Conservation (phyloP, 2,329 filamentous ascomycete species). For the Laburnicola sp. region DNA sequence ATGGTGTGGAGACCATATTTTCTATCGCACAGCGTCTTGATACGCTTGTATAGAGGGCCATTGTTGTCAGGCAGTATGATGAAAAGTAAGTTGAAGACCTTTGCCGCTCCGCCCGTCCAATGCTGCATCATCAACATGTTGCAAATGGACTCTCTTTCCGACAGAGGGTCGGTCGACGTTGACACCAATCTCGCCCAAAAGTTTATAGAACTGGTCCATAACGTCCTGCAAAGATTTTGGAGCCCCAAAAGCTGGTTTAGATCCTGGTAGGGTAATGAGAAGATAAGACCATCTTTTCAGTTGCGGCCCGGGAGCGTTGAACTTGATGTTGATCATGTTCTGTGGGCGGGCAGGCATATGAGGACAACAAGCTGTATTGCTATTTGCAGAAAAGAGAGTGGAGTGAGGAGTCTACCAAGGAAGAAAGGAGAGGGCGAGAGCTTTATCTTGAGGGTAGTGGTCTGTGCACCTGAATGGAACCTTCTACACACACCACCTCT, state of each 20-base stretch:
- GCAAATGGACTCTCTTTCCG: constrained; percentile 9
- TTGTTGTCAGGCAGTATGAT: constrained; percentile 24
- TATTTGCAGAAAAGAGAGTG: too few species aligned
- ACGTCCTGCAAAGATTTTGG: neutral
- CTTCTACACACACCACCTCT: too few species aligned
- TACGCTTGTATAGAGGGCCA: constrained; percentile 24
- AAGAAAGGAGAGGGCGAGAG: too few species aligned
- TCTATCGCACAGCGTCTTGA: constrained; percentile 29
- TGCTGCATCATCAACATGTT: constrained; percentile 9
- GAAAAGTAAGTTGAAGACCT: constrained; percentile 16
- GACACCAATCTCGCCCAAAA: constrained; percentile 16
- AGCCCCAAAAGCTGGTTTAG: neutral
- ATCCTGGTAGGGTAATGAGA: constrained; percentile 11
- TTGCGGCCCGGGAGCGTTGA: constrained; percentile 10
- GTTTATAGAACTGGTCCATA: constrained; percentile 17
- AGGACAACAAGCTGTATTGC: too few species aligned
- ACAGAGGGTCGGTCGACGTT: neutral
- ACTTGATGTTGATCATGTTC: constrained; percentile 43
- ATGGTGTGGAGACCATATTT: constrained; percentile 26
- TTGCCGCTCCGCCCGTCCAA: constrained; percentile 8
- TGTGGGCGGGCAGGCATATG: too few species aligned
- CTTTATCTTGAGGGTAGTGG: too few species aligned
- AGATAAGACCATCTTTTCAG: constrained; percentile 20
- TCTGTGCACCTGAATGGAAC: too few species aligned
- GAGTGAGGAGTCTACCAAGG: too few species aligned